These are phyloP conservation scores for Bolboschoenus planiculmis DNA, from an alignment of 176 grass and related monocot species.

Conservation along the genomic window DNA sequence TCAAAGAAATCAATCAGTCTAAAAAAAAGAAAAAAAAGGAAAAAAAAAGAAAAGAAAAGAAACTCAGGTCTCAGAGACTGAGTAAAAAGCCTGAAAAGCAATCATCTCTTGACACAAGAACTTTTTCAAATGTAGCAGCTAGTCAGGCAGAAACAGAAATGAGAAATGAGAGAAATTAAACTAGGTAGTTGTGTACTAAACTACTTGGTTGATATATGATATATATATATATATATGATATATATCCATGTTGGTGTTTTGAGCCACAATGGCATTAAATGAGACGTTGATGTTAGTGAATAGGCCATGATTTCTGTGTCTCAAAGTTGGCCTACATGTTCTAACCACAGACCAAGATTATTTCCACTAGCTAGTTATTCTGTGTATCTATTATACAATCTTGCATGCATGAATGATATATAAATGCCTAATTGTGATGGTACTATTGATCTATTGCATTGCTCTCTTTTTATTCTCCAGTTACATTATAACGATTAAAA, in stretches of 20 bases:
- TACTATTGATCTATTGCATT: not conserved
- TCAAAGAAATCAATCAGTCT: too few species aligned
- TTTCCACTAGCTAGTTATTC: not conserved
- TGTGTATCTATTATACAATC: not conserved
- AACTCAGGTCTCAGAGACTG: not conserved
- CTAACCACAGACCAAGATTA: not conserved
- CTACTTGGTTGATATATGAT: conserved; percentile 3
- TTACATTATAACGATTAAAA: too few species aligned
- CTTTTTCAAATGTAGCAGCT: not conserved
- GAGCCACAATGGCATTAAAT: conserved; percentile 12
- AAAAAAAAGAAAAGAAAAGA: not conserved
- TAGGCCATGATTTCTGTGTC: conserved; percentile 41
- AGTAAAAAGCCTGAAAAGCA: conserved; percentile 11
- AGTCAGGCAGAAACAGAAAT: not conserved
- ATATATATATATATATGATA: too few species aligned
- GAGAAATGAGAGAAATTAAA: not conserved
- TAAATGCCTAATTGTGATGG: not conserved
- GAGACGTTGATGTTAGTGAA: conserved; percentile 29
- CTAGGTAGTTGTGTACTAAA: not conserved
- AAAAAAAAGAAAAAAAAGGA: too few species aligned
- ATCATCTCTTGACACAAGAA: conserved; percentile 12
- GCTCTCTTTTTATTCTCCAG: not conserved
- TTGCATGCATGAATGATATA: too few species aligned
- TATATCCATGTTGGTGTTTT: conserved; percentile 13
- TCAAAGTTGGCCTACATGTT: conserved; percentile 33